These are phyloP conservation scores for Cercospora canescens DNA, from an alignment of 2,329 filamentous ascomycete species.

Conservation along the genomic window DNA sequence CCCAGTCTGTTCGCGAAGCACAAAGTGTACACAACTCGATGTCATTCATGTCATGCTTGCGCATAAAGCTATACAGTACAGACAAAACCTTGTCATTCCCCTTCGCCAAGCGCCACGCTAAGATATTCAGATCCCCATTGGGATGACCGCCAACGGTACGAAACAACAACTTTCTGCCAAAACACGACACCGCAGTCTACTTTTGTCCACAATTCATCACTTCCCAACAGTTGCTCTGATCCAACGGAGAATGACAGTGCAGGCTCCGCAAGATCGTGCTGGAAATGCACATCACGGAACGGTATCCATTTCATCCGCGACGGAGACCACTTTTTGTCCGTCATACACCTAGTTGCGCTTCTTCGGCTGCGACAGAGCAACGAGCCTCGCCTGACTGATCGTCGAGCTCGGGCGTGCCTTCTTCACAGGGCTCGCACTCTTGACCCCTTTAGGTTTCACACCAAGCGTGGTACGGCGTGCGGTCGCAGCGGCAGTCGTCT, in stretches of 20 bases:
- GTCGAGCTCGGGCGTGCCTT: constrained; percentile 23
- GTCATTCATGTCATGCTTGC: background rate
- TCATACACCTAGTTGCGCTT: constrained; percentile 14
- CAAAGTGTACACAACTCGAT: background rate
- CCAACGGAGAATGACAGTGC: background rate
- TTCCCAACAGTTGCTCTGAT: background rate
- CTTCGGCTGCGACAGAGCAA: constrained; percentile 37
- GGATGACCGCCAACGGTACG: background rate
- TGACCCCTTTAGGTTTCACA: constrained; percentile 35
- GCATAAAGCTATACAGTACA: background rate
- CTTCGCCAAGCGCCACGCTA: background rate
- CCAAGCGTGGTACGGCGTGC: constrained; percentile 32
- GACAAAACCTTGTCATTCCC: background rate
- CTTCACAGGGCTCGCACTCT: constrained; percentile 25
- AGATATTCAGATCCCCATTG: background rate
- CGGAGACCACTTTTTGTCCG: background rate
- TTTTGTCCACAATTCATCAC: background rate
- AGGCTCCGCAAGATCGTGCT: background rate
- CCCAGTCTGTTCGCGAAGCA: background rate
- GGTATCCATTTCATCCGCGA: constrained; percentile 1
- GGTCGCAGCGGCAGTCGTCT: constrained; percentile 17
- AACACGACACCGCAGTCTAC: background rate
- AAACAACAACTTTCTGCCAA: background rate
- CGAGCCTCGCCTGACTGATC: constrained; percentile 34
- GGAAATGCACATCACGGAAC: background rate